Evolutionary conservation across 495 filamentous ascomycete species (phyloP), one percentile per base, ranked within the genome.

Genomic region (Neurospora terricola): DNA sequence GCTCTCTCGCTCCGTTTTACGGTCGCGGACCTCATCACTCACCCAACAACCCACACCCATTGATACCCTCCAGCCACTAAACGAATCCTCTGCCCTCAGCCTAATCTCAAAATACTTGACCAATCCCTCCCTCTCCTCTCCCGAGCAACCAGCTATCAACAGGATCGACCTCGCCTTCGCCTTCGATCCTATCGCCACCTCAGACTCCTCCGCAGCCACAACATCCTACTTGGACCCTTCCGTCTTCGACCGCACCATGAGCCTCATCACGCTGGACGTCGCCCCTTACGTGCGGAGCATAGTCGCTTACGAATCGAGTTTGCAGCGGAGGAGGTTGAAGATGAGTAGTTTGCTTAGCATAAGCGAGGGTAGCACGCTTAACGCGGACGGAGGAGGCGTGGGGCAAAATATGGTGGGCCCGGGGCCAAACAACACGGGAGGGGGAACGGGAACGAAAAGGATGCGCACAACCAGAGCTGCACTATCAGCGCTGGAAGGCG

Each of bases 261-360:
- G 81, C 4, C 82, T 89, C 10, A 87, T 97, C 40, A 83, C 84
- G 5, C 85, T 91, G 62, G 96, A 99, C 73, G 81, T 97, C 8
- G 93, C 92, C 0, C 95, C 94, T 0, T 98, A 92, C 75, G 86
- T 97, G 27, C 91, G 96, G 23, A 83, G 86, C 11, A 97, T 98
- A 75, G 90, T 93, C 37, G 83, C 88, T 0, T 91, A 92, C 77
- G 95, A 97, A 74, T 81, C 89, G 4, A 85, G 84, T 12, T 85
- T 94, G 0, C 89, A 92, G 69, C 84, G 90, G 74, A 87, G 93
- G 74, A 86, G 94, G 1, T 75, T 88, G 16, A 86, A 85, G 18
- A 77, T 93, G 3, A 90, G 90, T 73, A 88, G 82, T 16, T 77
- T 95, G 3, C 54, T 66, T 14, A 66, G 54, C 11, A 79, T 94